Base-by-base conservation (phyloP, 305 asterid genomes). In the Lippia alba region DNA sequence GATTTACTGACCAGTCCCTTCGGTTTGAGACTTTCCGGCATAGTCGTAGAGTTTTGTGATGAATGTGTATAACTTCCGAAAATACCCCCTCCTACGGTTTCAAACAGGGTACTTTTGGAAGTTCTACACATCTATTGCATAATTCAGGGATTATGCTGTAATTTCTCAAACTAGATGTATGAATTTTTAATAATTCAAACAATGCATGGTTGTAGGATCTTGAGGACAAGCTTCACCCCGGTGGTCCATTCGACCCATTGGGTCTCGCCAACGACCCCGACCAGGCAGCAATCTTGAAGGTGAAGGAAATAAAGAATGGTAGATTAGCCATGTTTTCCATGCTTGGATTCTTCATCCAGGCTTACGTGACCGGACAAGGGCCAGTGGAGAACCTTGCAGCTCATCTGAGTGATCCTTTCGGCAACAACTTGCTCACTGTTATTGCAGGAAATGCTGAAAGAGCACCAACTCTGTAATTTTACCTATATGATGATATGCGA, bases 221-320 rank as follows among this genome's bases (percentile, higher is more conserved):
- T 68, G 98, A 93, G 85, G 96, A 93, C 96, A 91, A 81, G 86
- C 92, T 93, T 73, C 97, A 93, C 86, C 97, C 98, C 0, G 98
- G 98, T 45, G 98, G 98, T 56, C 98, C 98, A 14, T 93, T 93
- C 54, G 98, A 93, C 48, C 98, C 98, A 1, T 18, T 93, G 90
- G 97, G 97, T 49, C 86, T 93, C 6, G 98, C 97, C 12, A 78
- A 87, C 0, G 98, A 93, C 56, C 98, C 98, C 0, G 97, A 93
- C 85, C 98, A 93, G 80, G 94, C 94, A 15, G 98, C 98, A 0
- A 41, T 93, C 30, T 81, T 93, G 82, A 91, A 93, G 86, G 98
- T 91, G 81, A 93, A 91, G 86, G 97, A 93, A 81, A 93, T 93
- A 77, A 93, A 93, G 90, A 93, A 93, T 34, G 98, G 98, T 1